Evolutionary conservation across 129 eudicot genomes (phyloP).

Genomic region (Silybum marianum): DNA sequence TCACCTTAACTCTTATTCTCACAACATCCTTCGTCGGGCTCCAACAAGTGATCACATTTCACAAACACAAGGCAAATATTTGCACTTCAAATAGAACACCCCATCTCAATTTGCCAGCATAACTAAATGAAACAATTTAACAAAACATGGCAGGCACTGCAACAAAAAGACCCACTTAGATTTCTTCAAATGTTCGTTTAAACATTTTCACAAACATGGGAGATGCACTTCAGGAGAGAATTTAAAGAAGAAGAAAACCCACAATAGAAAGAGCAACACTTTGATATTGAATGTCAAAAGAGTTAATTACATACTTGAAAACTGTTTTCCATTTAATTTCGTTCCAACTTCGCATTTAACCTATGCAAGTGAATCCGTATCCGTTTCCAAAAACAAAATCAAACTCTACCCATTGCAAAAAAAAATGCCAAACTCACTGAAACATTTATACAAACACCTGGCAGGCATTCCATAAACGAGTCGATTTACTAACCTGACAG

Average conservation of each 20-base stretch:
- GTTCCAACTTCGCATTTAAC: too few relatives aligned
- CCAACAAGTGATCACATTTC: neutral
- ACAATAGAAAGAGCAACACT: neutral
- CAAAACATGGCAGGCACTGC: constrained; percentile 1
- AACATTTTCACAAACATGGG: neutral
- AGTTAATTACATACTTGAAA: neutral
- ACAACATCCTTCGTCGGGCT: neutral
- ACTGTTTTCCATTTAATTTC: too few relatives aligned
- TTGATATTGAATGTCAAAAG: neutral
- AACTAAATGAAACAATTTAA: neutral
- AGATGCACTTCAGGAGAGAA: neutral
- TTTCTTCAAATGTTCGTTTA: neutral
- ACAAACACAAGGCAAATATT: constrained; percentile 4
- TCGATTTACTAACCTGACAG: constrained; percentile 49
- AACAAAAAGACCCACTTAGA: neutral
- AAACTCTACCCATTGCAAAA: neutral
- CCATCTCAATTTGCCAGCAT: neutral
- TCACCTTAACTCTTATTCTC: too few relatives aligned
- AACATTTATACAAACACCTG: constrained; percentile 11
- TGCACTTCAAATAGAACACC: neutral
- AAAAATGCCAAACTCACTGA: neutral
- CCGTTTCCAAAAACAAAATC: neutral
- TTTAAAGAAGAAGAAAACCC: too few relatives aligned
- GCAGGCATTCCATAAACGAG: constrained; percentile 10
- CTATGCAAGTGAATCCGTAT: neutral